Evolutionary conservation across 768 basidiomycete species (phyloP).

Genomic region (Suillus cothurnatus): DNA sequence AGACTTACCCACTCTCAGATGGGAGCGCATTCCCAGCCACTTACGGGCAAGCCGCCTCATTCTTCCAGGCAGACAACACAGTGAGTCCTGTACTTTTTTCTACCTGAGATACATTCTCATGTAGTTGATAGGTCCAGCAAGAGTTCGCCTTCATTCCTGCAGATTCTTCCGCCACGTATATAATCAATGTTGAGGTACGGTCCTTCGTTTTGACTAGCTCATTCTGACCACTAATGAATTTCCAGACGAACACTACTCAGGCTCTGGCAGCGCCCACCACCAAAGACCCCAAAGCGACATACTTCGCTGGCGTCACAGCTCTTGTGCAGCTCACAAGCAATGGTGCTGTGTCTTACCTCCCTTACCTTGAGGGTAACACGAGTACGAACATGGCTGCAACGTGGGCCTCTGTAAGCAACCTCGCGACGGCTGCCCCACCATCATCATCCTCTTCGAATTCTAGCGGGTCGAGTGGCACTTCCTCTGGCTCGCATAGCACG

Average conservation of each 20-base stretch:
- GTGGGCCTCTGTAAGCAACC: constrained; percentile 50
- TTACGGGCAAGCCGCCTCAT: constrained; percentile 69
- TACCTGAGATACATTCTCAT: not conserved
- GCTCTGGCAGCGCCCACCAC: constrained; percentile 57
- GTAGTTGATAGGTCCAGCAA: constrained; percentile 53
- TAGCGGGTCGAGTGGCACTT: constrained; percentile 12
- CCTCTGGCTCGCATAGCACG: constrained; percentile 22
- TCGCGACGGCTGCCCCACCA: constrained; percentile 48
- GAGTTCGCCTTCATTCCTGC: constrained; percentile 80
- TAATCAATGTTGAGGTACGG: constrained; percentile 67
- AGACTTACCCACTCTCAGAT: constrained; percentile 51
- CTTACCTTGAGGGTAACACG: constrained; percentile 50
- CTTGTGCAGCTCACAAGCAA: constrained; percentile 69
- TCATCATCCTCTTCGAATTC: constrained; percentile 20
- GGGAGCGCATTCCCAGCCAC: constrained; percentile 64
- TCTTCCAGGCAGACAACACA: constrained; percentile 55
- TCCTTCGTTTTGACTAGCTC: not conserved
- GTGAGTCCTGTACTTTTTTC: constrained; percentile 37
- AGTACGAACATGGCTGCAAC: constrained; percentile 45
- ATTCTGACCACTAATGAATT: not conserved
- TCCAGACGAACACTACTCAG: constrained; percentile 64
- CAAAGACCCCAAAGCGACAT: constrained; percentile 61
- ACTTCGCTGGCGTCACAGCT: constrained; percentile 61
- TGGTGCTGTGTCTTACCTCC: constrained; percentile 62
- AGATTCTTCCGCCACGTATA: constrained; percentile 71